Evolutionary conservation across 139 green algal species (phyloP).

Genomic region (Chlorella sp.): DNA sequence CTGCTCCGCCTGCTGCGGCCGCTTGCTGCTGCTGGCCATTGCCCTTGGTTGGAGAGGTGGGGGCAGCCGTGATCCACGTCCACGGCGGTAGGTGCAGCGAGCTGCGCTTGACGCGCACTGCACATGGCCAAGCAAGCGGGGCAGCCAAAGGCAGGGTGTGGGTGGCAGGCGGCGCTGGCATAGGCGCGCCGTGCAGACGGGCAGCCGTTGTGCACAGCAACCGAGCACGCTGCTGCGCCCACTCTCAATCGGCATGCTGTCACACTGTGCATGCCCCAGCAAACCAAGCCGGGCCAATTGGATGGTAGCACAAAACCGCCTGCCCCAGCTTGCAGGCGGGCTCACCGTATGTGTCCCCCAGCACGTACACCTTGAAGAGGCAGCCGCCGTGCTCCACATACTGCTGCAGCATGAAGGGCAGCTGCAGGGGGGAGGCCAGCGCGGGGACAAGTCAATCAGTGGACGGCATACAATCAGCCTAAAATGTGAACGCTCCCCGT

Average conservation of each 20-base stretch:
- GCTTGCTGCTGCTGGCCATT: neutral
- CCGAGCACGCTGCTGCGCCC: too few species aligned
- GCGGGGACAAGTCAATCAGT: too few species aligned
- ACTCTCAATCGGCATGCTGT: too few species aligned
- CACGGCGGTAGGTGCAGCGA: slow-evolving; percentile 24
- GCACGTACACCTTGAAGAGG: slow-evolving; percentile 89
- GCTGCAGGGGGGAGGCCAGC: slow-evolving; percentile 22
- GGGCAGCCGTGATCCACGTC: neutral
- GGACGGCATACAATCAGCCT: too few species aligned
- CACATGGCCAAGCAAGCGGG: neutral
- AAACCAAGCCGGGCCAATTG: too few species aligned
- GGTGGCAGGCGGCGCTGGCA: too few species aligned
- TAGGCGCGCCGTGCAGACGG: too few species aligned
- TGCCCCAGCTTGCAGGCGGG: neutral
- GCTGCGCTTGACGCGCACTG: slow-evolving; percentile 35
- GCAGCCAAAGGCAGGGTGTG: neutral
- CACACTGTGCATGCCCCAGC: too few species aligned
- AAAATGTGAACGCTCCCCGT: too few species aligned
- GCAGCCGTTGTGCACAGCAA: too few species aligned
- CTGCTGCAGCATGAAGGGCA: slow-evolving; percentile 81
- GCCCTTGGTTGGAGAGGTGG: neutral
- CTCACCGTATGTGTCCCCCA: slow-evolving; percentile 45
- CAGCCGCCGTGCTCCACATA: slow-evolving; percentile 85
- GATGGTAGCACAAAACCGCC: too few species aligned
- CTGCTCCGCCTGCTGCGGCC: neutral